These are phyloP conservation scores for Aspergillus sp. DNA, from an alignment of 2,329 filamentous ascomycete species.

Conservation along the genomic window DNA sequence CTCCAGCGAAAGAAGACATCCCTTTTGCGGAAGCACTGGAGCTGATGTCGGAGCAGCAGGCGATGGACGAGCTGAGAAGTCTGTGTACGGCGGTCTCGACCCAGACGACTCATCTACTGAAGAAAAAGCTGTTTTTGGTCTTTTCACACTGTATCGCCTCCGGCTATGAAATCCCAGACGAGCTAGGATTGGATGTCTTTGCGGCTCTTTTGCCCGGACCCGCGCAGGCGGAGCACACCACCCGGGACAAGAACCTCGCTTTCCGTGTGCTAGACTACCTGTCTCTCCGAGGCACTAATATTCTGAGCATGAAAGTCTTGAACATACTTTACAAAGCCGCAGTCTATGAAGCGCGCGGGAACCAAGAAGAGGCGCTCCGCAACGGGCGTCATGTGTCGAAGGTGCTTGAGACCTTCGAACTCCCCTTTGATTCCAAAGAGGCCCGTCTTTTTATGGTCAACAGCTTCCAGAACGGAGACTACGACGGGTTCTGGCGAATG, in stretches of 20 bases:
- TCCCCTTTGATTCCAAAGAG: slow-evolving; percentile 27
- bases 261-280: slow-evolving; percentile 42
- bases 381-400: slow-evolving; percentile 20
- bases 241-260: slow-evolving; percentile 34
- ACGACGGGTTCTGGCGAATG: slow-evolving; percentile 58
- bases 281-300: slow-evolving; percentile 38
- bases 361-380: slow-evolving; percentile 13
- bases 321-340: slow-evolving; percentile 38
- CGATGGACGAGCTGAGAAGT: neutral
- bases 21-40: neutral
- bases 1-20: neutral
- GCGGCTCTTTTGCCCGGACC: slow-evolving; percentile 32
- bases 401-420: slow-evolving; percentile 26
- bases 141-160: slow-evolving; percentile 34
- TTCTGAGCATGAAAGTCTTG: slow-evolving; percentile 49
- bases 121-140: slow-evolving; percentile 30
- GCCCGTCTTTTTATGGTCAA: slow-evolving; percentile 31
- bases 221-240: slow-evolving; percentile 9
- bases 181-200: slow-evolving; percentile 35
- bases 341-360: slow-evolving; percentile 21
- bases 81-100: slow-evolving; percentile 4
- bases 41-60: neutral
- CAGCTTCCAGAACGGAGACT: slow-evolving; percentile 45
- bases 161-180: slow-evolving; percentile 33
- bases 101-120: slow-evolving; percentile 39